Base-by-base conservation (phyloP, 2,329 filamentous ascomycete species). In the Aspergillus clavatus region DNA sequence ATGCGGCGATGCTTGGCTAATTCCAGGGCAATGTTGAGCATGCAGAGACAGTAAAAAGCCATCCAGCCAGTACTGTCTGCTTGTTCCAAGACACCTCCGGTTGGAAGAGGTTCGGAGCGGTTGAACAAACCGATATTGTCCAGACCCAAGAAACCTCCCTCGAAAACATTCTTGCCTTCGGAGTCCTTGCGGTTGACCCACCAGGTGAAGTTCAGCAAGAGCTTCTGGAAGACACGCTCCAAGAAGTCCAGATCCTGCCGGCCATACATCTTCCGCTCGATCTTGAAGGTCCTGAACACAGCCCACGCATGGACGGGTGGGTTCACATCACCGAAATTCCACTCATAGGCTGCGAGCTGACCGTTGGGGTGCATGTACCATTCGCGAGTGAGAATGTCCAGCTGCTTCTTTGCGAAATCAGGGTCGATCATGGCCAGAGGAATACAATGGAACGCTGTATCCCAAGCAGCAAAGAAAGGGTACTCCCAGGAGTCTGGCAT, bases 401-500 rank as follows among this genome's bases (percentile, higher is more conserved):
- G 82, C 70, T 97, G 91, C 74, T 95, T 96, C 80, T 97, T 97
- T 44, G 91, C 90, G 60, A 96, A 96, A 33, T 96, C 91, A 0
- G 91, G 93, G 60, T 97, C 91, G 52, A 97, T 90, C 90, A 97
- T 96, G 29, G 93, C 87, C 50, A 97, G 72, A 0, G 90, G 88
- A 56, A 97, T 95, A 63, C 90, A 95, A 71, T 97, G 93, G 69
- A 97, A 97, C 4, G 90, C 91, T 43, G 87, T 91, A 66, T 97
- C 91, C 91, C 91, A 97, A 3, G 91, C 91, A 16, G 90, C 90
- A 66, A 96, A 96, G 74, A 96, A 97, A 0, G 91, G 91, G 59
- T 97, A 97, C 62, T 97, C 91, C 91, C 91, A 97, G 0, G 90
- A 95, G 67, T 97, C 91, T 1, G 91, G 93, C 91, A 97, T 96